These are phyloP conservation scores for Monosporozyma unispora DNA, from an alignment of 805 yeast species.

Conservation along the genomic window DNA sequence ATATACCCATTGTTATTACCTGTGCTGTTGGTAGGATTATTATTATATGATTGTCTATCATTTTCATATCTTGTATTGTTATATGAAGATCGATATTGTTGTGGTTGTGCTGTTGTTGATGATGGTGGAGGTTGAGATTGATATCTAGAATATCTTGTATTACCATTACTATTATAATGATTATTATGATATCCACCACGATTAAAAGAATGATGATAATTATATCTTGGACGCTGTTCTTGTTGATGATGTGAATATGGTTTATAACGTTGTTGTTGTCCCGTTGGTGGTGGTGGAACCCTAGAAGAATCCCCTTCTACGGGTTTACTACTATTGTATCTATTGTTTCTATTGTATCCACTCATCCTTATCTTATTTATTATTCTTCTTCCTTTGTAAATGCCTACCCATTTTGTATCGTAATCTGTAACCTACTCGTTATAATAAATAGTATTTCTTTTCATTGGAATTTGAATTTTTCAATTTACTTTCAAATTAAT, in stretches of 20 bases:
- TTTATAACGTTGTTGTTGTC: background rate
- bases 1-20: background rate
- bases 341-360: background rate
- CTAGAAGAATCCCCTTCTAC: background rate
- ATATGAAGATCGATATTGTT: background rate
- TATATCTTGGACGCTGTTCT: background rate
- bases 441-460: no score
- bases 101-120: background rate
- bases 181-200: background rate
- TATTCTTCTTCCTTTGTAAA: background rate
- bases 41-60: background rate
- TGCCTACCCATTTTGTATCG: no score
- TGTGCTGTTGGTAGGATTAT: background rate
- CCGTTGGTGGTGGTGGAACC: background rate
- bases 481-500: no score
- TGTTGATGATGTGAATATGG: background rate
- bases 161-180: background rate
- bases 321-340: background rate
- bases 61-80: background rate
- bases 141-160: background rate
- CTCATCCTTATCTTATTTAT: background rate
- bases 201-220: background rate
- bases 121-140: background rate
- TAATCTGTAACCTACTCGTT: no score
- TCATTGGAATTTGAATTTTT: no score